Evolutionary conservation across 192 early-diverging fungal species (phyloP).

Genomic region (Linnemannia zychae): DNA sequence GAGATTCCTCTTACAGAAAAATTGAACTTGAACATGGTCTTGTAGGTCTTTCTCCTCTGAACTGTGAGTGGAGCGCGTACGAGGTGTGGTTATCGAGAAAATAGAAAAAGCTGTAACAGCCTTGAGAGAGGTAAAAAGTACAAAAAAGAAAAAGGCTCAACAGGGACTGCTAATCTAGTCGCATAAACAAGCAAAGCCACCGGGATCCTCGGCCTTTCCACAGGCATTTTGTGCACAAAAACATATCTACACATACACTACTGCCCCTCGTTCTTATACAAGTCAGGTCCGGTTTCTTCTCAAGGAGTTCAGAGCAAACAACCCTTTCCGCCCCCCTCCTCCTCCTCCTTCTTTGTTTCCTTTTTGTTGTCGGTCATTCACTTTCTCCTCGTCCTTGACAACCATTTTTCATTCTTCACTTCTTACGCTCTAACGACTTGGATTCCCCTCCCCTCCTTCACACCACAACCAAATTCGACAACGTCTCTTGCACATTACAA

Average conservation of each 20-base stretch:
- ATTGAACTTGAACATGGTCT: constrained; percentile 57
- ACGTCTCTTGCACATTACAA: not conserved
- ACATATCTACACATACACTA: not conserved
- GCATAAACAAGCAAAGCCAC: constrained; percentile 48
- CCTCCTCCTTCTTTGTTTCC: not conserved
- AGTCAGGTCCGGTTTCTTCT: constrained; percentile 7
- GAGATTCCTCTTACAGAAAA: constrained; percentile 31
- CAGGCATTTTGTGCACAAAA: not conserved
- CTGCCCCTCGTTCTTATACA: not conserved
- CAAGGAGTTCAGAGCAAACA: not conserved
- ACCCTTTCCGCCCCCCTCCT: not conserved
- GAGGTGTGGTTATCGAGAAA: not conserved
- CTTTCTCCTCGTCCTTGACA: not conserved
- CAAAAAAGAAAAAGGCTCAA: not conserved
- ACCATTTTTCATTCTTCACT: not conserved
- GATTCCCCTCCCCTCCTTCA: not conserved
- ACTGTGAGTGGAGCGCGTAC: not conserved
- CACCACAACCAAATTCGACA: not conserved
- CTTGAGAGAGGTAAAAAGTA: not conserved
- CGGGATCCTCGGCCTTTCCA: constrained; percentile 25
- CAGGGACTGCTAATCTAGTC: constrained; percentile 11
- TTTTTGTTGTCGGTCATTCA: not conserved
- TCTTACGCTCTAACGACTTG: not conserved
- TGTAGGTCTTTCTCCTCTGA: not conserved
- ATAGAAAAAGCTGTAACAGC: not conserved